Base-by-base conservation (phyloP, 1,284 basidiomycete genomes). In the Ceratobasidium papillatum region DNA sequence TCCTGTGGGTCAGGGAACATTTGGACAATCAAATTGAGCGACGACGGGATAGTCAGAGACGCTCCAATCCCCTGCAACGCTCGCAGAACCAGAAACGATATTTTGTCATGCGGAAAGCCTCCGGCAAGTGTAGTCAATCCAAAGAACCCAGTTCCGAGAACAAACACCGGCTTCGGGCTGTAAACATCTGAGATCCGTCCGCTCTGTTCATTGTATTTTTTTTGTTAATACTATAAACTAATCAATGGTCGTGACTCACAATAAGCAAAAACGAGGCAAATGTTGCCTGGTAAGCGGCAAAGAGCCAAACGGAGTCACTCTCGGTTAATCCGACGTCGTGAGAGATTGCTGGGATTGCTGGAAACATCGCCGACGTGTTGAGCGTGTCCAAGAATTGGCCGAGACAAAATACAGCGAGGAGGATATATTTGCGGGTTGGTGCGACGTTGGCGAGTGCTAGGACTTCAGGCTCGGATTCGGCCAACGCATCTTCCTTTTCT, bases 351-450 rank as follows among this genome's bases (percentile, higher is more conserved):
- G 85, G 85, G 47, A 86, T 83, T 72, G 84, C 84, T 1, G 85
- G 82, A 77, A 85, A 85, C 64, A 87, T 80, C 1, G 84, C 82
- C 3, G 86, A 84, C 78, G 85, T 87, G 80, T 84, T 85, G 82
- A 86, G 84, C 8, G 86, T 78, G 47, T 84, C 85, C 76, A 87
- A 79, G 78, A 85, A 86, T 75, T 86, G 84, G 8, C 85, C 84
- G 30, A 83, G 79, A 69, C 85, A 86, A 76, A 86, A 85, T 52
- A 84, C 78, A 22, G 80, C 64, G 19, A 87, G 80, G 7, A 86
- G 77, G 19, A 82, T 52, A 74, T 80, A 75, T 80, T 82, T 80
- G 63, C 80, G 74, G 27, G 49, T 5, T 8, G 32, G 49, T 17
- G 30, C 51, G 19, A 34, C 51, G 34, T 56, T 54, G 9, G 65